A percentile compares a stretch with the other conserved stretches of the same genome.
These are phyloP conservation scores for Mycothermus thermophilus DNA, from an alignment of 495 filamentous ascomycete genomes.

Conservation along the genomic window DNA sequence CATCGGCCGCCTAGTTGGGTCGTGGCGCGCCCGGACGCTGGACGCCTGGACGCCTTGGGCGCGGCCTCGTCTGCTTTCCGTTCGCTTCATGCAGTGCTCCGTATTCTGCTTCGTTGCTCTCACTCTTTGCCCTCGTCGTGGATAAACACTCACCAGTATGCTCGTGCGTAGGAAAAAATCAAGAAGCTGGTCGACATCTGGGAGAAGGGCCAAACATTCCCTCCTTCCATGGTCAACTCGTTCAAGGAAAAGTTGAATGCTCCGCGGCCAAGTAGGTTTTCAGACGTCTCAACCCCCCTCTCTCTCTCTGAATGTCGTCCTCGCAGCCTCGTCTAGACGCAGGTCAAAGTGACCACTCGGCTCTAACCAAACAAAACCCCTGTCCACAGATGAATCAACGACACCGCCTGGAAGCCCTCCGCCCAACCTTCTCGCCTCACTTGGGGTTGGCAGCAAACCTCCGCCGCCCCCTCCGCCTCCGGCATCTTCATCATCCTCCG, in stretches of 20 bases:
- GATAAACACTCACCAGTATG: slow-evolving; percentile 28
- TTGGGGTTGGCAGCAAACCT: slow-evolving; percentile 12
- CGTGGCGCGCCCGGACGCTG: no score
- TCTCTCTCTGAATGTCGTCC: not conserved
- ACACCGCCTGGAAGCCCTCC: slow-evolving; percentile 72
- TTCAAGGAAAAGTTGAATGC: slow-evolving; percentile 76
- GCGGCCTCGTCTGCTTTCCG: no score
- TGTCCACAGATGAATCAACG: slow-evolving; percentile 49
- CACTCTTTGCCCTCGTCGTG: slow-evolving; percentile 3
- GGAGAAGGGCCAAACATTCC: slow-evolving; percentile 91
- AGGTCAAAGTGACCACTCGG: no score
- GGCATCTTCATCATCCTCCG: slow-evolving; percentile 12
- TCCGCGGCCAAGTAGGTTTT: slow-evolving; percentile 48
- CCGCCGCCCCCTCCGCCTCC: slow-evolving; percentile 19
- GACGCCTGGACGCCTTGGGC: not conserved
- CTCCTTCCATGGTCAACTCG: slow-evolving; percentile 58
- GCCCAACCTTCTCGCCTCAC: slow-evolving; percentile 22
- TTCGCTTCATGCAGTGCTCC: no score
- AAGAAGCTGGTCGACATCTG: slow-evolving; percentile 94
- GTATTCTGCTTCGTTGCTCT: slow-evolving; percentile 3
- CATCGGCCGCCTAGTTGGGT: no score
- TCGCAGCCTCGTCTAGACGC: no score
- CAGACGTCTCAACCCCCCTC: slow-evolving; percentile 4
- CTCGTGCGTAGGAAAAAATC: slow-evolving; percentile 73
- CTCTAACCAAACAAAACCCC: slow-evolving; percentile 26